Base-by-base conservation (phyloP, 1,284 basidiomycete species). In the Nidula niveotomentosa region DNA sequence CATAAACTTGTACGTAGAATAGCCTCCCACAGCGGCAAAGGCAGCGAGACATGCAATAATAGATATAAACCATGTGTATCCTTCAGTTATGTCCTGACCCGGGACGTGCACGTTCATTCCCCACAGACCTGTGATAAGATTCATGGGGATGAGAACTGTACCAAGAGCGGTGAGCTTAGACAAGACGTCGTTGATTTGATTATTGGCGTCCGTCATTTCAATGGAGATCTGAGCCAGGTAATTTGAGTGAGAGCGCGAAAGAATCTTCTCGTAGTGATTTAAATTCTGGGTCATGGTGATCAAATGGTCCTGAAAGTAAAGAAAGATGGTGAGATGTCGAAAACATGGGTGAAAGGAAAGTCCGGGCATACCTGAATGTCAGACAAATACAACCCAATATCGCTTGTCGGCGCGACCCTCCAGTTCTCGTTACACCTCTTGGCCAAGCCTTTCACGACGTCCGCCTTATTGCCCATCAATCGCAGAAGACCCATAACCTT, bases 211-310 rank as follows among this genome's bases (percentile, higher is more conserved):
- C 35, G 96, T 98, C 95, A 97, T 98, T 76, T 98, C 96, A 73
- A 98, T 97, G 43, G 93, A 96, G 64, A 98, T 98, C 67, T 98
- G 96, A 1, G 96, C 96, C 53, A 98, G 88, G 75, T 98, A 99
- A 71, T 99, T 99, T n/a, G 95, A 98, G 74, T 99, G 96, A 44
- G 96, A 98, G 34, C 96, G 88, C 1, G 96, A 98, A 7, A 99
- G 81, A 69, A 99, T 99, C 80, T 98, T 99, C 71, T 98, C 96
- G 76, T 98, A 98, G 73, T 98, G 96, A 71, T 97, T 98, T 79
- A 98, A 71, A 70, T 98, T 99, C 73, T 98, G 96, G 2, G 96
- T 99, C 95, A 99, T 99, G 34, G 97, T 99, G 73, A 99, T 98
- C 72, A 99, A 75, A 75, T 99, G 97, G 73, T 99, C 97, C 79